Conservation (phyloP, 2,329 filamentous ascomycete species). For the Calonectria montana region DNA sequence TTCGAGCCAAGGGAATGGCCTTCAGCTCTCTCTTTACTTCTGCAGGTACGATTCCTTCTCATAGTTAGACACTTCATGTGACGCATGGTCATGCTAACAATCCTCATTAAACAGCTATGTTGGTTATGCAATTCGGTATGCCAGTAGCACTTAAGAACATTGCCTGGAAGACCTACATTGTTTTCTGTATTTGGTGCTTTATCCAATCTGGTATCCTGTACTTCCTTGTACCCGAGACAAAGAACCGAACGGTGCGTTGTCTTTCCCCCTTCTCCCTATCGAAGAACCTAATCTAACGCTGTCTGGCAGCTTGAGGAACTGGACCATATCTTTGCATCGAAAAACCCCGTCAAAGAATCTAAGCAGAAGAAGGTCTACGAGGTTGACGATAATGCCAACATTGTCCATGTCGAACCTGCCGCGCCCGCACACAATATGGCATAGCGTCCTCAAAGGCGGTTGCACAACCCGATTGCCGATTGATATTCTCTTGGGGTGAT, state of each 20-base stretch:
- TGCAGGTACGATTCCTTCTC: background rate
- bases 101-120: conserved; percentile 12
- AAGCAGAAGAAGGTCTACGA: conserved; percentile 35
- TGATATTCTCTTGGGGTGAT: background rate
- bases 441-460: background rate
- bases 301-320: conserved; percentile 37
- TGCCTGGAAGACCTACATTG: conserved; percentile 65
- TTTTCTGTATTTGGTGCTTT: conserved; percentile 59
- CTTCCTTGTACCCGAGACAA: conserved; percentile 63
- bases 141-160: conserved; percentile 62
- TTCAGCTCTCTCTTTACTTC: conserved; percentile 41
- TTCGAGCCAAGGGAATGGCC: conserved; percentile 67
- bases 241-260: conserved; percentile 54
- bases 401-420: conserved; percentile 31
- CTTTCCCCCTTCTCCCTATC: background rate
- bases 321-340: conserved; percentile 36
- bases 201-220: conserved; percentile 56
- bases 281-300: background rate
- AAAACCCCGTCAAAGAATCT: conserved; percentile 35
- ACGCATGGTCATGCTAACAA: background rate
- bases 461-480: background rate
- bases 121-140: conserved; percentile 56
- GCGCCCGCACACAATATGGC: background rate
- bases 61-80: fast-evolving
- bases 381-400: conserved; percentile 31